Evolutionary conservation across 1,284 basidiomycete species (phyloP).

Genomic region (Malassezia nana): DNA sequence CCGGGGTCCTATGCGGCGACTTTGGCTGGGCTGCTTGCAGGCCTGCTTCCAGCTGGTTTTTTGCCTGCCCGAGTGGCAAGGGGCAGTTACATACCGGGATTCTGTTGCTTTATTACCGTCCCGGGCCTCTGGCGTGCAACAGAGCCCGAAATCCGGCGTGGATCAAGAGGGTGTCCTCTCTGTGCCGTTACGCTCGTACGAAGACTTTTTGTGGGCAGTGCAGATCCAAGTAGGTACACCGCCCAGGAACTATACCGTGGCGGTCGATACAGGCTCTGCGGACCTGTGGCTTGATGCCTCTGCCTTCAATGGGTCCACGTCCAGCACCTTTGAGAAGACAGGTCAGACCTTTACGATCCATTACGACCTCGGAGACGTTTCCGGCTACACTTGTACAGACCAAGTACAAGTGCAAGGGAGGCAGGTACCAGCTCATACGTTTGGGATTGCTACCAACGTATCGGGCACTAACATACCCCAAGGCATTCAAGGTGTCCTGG

Average conservation of each 20-base stretch:
- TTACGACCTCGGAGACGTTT: slow-evolving; percentile 70
- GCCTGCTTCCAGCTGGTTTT: not conserved
- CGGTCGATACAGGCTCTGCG: slow-evolving; percentile 64
- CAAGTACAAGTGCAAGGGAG: slow-evolving; percentile 46
- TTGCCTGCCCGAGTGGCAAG: too few relatives aligned
- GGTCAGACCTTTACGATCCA: slow-evolving; percentile 58
- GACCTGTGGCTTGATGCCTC: slow-evolving; percentile 62
- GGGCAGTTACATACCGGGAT: too few relatives aligned
- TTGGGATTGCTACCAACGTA: slow-evolving; percentile 45
- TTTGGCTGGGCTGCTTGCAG: not conserved
- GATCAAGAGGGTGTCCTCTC: not conserved
- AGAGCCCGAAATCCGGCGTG: not conserved
- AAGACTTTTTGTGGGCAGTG: slow-evolving; percentile 1
- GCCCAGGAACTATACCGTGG: slow-evolving; percentile 50
- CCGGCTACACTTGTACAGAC: slow-evolving; percentile 62
- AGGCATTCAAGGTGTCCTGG: slow-evolving; percentile 50
- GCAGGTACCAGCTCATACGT: slow-evolving; percentile 41
- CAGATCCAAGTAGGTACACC: slow-evolving; percentile 49
- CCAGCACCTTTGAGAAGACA: slow-evolving; percentile 26
- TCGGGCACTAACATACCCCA: slow-evolving; percentile 39
- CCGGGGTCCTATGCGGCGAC: not conserved
- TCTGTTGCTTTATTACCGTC: too few relatives aligned
- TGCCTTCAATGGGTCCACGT: slow-evolving; percentile 33
- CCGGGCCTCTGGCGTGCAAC: not conserved
- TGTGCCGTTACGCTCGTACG: not conserved